phyloP scores from a whole-genome alignment of 805 yeast genomes.

The Candida khao-thaluensis region DNA sequence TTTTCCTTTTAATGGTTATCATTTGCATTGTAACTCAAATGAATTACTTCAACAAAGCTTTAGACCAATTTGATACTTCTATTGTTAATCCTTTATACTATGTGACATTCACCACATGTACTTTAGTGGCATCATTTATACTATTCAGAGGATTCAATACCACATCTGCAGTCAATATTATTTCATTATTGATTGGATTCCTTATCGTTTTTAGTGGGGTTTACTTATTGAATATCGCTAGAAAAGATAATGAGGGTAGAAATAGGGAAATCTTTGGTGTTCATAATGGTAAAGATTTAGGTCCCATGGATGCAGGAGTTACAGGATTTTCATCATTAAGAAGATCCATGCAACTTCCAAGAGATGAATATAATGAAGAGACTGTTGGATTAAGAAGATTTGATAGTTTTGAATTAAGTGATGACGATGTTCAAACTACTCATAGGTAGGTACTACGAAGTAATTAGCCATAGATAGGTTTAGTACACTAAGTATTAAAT shows the following conservation, averaged over 20 bases:
- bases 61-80: slow-evolving; percentile 90
- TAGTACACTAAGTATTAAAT: too few species aligned
- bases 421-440: slow-evolving; percentile 30
- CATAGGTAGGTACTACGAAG: background rate
- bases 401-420: slow-evolving; percentile 56
- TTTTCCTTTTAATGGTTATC: slow-evolving; percentile 74
- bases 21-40: slow-evolving; percentile 85
- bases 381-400: slow-evolving; percentile 57
- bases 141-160: slow-evolving; percentile 86
- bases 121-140: slow-evolving; percentile 81
- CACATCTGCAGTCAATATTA: slow-evolving; percentile 71
- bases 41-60: slow-evolving; percentile 91
- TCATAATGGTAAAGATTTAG: slow-evolving; percentile 50
- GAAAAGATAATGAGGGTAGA: slow-evolving; percentile 57
- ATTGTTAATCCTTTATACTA: slow-evolving; percentile 89
- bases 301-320: slow-evolving; percentile 80
- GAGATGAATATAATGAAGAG: slow-evolving; percentile 45
- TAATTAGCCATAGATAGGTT: background rate
- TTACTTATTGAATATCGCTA: slow-evolving; percentile 72
- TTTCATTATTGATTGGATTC: slow-evolving; percentile 81
- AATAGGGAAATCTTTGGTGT: slow-evolving; percentile 58
- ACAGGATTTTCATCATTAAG: slow-evolving; percentile 71
- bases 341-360: slow-evolving; percentile 67
- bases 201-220: slow-evolving; percentile 87
- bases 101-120: slow-evolving; percentile 87